A percentile compares a stretch with the other conserved stretches of the same genome.
Conservation (phyloP, 2,329 filamentous ascomycete species). For the Sclerotinia glacialis region DNA sequence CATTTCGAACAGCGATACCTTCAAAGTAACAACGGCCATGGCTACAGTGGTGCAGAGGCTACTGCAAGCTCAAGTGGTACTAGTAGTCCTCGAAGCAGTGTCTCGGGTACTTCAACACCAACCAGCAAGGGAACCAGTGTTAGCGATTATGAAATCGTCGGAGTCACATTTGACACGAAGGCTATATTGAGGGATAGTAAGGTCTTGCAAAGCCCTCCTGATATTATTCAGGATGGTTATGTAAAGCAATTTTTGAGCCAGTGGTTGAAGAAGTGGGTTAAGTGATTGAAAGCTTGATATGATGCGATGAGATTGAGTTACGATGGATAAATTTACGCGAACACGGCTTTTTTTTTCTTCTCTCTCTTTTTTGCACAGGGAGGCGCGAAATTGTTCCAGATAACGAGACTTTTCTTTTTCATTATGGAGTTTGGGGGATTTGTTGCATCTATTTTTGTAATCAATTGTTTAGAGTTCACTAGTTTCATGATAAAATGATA, state of each 20-base stretch:
- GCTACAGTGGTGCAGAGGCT: not conserved
- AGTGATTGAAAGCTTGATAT: not conserved
- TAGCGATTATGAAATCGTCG: conserved; percentile 14
- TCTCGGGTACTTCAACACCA: not conserved
- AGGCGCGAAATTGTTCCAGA: not conserved
- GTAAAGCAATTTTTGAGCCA: conserved; percentile 19
- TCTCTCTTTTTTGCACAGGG: not conserved
- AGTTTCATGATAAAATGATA: not conserved
- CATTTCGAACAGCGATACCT: conserved; percentile 23
- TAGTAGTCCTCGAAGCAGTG: conserved; percentile 11
- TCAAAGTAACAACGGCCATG: conserved; percentile 18
- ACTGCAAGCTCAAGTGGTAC: not conserved
- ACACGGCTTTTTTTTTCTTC: not conserved
- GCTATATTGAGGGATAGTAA: conserved; percentile 20
- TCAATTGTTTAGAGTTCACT: not conserved
- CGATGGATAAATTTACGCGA: not conserved
- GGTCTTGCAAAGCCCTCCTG: conserved; percentile 15
- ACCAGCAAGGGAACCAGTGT: conserved; percentile 12
- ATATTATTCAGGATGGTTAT: conserved; percentile 23
- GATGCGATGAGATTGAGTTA: not conserved
- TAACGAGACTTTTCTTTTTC: not conserved
- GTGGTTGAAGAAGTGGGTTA: conserved; percentile 21
- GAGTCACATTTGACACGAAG: conserved; percentile 21
- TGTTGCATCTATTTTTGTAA: not conserved
- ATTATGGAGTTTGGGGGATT: conserved; percentile 27